Base-by-base conservation (phyloP, 768 basidiomycete genomes). In the Suillus subaureus region DNA sequence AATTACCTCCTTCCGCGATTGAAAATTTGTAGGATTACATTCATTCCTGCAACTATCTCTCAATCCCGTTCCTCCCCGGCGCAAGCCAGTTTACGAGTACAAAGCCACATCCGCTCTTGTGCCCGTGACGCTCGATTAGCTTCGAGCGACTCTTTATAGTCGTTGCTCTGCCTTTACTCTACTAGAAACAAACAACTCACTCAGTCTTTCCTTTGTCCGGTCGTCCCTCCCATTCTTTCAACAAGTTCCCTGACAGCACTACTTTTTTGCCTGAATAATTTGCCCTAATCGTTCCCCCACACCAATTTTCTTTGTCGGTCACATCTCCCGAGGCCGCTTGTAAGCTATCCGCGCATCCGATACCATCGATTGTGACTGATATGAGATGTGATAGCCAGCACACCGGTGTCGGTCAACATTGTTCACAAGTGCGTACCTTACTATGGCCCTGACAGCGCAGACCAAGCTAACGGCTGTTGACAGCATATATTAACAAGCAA, bases 101-200 rank as follows among this genome's bases (percentile, higher is more conserved):
- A 68, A 69, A 67, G 73, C 69, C 70, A 64, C 68, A 66, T 66
- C 70, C 69, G 69, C 68, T 70, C 71, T 69, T 67, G 70, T 66
- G 57, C 70, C 69, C 68, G 72, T 67, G 65, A 67, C 76, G 77
- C 82, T 84, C 84, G 83, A 82, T 86, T 86, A 75, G 79, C 72
- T 85, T 83, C 83, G 83, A 84, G 83, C 69, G 80, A 78, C 79
- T 78, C 75, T 77, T 66, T 73, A 73, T 70, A 68, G 67, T 73
- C 70, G 68, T 66, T 68, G 74, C 65, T 67, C 64, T 69, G 74
- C 68, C 63, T 70, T 70, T 64, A 69, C 70, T 65, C 73, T 72
- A 66, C 69, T 56, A 51, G 47, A 56, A 68, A 23, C 63, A 68
- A 70, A 67, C 70, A 69, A 71, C 75, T 71, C 72, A 51, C 72